A percentile compares a stretch with the other conserved stretches of the same genome.
Evolutionary conservation across 257 asterid genomes (phyloP).

Genomic region (Orobanche coerulescens): DNA sequence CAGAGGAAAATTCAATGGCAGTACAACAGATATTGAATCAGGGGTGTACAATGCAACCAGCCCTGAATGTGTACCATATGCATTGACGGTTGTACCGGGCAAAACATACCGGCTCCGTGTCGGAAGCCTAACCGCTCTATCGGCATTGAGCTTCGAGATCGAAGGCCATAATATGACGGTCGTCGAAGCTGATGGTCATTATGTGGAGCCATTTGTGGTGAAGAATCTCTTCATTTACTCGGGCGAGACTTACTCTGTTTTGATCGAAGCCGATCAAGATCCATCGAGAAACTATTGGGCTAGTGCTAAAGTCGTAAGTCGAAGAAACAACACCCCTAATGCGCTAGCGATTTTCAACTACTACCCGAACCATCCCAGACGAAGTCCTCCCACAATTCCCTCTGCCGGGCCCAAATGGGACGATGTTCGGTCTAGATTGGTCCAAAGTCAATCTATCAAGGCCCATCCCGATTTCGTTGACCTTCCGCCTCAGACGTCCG

Average conservation of each 20-base stretch:
- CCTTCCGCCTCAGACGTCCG: slow-evolving; percentile 54
- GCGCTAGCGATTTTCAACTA: slow-evolving; percentile 68
- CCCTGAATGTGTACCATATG: slow-evolving; percentile 59
- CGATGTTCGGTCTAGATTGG: slow-evolving; percentile 34
- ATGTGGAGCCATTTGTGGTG: slow-evolving; percentile 76
- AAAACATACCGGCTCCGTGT: slow-evolving; percentile 72
- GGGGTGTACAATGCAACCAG: slow-evolving; percentile 53
- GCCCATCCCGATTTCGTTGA: slow-evolving; percentile 43
- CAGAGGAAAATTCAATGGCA: slow-evolving; percentile 70
- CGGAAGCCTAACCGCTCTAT: slow-evolving; percentile 74
- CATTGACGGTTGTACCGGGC: slow-evolving; percentile 58
- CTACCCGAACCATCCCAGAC: slow-evolving; percentile 58
- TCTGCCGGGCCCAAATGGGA: slow-evolving; percentile 68
- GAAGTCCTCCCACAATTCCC: slow-evolving; percentile 43
- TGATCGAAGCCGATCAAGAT: slow-evolving; percentile 57
- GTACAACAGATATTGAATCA: slow-evolving; percentile 31
- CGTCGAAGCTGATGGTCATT: slow-evolving; percentile 85
- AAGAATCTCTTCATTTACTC: slow-evolving; percentile 71
- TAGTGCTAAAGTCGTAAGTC: slow-evolving; percentile 47
- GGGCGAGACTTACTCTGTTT: slow-evolving; percentile 77
- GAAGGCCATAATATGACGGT: slow-evolving; percentile 91
- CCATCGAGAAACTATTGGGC: slow-evolving; percentile 81
- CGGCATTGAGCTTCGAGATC: slow-evolving; percentile 80
- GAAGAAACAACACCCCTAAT: slow-evolving; percentile 42
- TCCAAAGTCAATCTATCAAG: slow-evolving; percentile 46